Evolutionary conservation across 179 eudicot species (phyloP), one percentile per base, ranked within the genome.

Genomic region (Carnegiea gigantea): DNA sequence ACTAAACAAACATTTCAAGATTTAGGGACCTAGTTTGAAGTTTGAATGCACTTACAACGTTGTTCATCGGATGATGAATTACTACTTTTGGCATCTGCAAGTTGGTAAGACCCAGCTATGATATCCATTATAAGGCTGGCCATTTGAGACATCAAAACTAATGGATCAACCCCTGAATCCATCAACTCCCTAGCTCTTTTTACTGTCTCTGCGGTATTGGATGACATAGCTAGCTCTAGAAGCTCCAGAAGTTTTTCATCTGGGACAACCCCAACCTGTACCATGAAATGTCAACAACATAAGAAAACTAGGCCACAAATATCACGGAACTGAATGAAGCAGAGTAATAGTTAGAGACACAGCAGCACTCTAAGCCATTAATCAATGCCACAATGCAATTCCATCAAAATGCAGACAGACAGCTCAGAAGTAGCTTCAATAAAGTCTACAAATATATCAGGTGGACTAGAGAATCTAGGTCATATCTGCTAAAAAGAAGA

Each of bases 91-190:
- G 90, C 85, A 89, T 92, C 94, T 67, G 84, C 86, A 2, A 87
- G 83, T 70, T 88, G 92, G 81, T 92, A 84, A 15, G 94, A 89
- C 59, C 99, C 99, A 77, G 99, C 92, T 79, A 95, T 94, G 57
- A 95, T 90, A 83, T 95, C 99, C 93, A 97, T 93, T 81, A 97
- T 97, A 70, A 97, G 92, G 70, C 93, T 87, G 78, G 97, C 98
- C 70, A 97, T 77, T 79, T 97, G 99, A 88, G 99, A 93, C 93
- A 91, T 93, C 75, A 97, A 89, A 71, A 88, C 92, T 82, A 95
- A 89, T 40, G 99, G 99, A 82, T 97, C 99, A 79, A 95, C 87
- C 65, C 99, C 98, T 3, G 98, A 90, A 84, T 95, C 98, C 98
- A 97, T 89, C 85, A 97, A 85, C 70, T 97, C 99, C 86, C 99